phyloP scores from a whole-genome alignment of 192 early-diverging fungal genomes.

The Coemansia nantahalensis region DNA sequence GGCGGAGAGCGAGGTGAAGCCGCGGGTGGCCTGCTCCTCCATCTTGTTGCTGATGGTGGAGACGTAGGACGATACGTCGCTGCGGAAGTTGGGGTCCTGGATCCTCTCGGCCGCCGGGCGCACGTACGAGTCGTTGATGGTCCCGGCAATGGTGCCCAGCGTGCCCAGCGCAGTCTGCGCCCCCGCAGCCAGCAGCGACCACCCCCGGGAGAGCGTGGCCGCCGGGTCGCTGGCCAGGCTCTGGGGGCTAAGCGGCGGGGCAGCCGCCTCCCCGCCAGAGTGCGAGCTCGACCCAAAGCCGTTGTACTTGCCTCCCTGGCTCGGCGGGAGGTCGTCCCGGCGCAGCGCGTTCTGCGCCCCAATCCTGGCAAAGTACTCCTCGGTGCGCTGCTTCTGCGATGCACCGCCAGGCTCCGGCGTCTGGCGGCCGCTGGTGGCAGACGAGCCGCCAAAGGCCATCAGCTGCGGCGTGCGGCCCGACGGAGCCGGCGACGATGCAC shows the following conservation, averaged over 20 bases:
- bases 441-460: constrained; percentile 45
- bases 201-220: constrained; percentile 65
- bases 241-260: constrained; percentile 35
- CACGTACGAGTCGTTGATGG: constrained; percentile 64
- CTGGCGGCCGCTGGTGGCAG: constrained; percentile 23
- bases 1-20: constrained; percentile 29
- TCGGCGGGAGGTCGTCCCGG: constrained; percentile 64
- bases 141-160: constrained; percentile 38
- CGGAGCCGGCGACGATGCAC: constrained; percentile 24
- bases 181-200: constrained; percentile 60
- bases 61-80: constrained; percentile 61
- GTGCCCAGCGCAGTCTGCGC: constrained; percentile 49
- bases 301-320: constrained; percentile 72
- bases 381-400: constrained; percentile 66
- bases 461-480: constrained; percentile 37
- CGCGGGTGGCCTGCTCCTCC: constrained; percentile 35
- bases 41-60: constrained; percentile 50
- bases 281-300: constrained; percentile 62
- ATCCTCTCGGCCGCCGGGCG: constrained; percentile 61
- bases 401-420: constrained; percentile 24
- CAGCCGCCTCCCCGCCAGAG: neutral
- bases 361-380: constrained; percentile 72
- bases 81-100: constrained; percentile 65
- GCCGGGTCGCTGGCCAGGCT: constrained; percentile 69
- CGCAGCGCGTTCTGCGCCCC: constrained; percentile 59